phyloP scores from a whole-genome alignment of 306 rosid species.

The Dryas drummondii region DNA sequence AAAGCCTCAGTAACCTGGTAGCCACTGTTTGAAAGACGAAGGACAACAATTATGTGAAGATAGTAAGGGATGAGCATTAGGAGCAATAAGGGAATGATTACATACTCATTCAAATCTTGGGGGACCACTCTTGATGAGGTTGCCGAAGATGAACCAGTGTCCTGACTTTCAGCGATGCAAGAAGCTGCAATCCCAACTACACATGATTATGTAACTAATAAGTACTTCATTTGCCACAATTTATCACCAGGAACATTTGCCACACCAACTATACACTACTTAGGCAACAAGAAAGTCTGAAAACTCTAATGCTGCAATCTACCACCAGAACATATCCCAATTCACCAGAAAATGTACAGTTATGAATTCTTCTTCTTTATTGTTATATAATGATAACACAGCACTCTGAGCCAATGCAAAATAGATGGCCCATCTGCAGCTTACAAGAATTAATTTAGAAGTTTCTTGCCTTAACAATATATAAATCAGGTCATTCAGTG shows the following conservation, averaged over 20 bases:
- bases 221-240: constrained; percentile 11
- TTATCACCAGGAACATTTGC: background rate
- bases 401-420: background rate
- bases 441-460: background rate
- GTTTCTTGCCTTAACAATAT: background rate
- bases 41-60: constrained; percentile 4
- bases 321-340: background rate
- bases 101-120: constrained; percentile 47
- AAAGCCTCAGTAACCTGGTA: constrained; percentile 62
- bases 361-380: background rate
- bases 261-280: background rate
- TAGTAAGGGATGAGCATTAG: background rate
- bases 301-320: background rate
- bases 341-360: constrained; percentile 6
- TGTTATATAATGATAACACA: background rate
- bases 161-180: constrained; percentile 58
- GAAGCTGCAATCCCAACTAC: constrained; percentile 49
- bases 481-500: background rate
- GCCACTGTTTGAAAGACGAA: constrained; percentile 38
- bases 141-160: constrained; percentile 50
- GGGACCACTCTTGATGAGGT: constrained; percentile 44
- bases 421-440: background rate
- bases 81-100: background rate
- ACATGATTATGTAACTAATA: constrained; percentile 16
- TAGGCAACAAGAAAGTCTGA: background rate